Base-by-base conservation (phyloP, 2,329 filamentous ascomycete genomes). In the Colletotrichum theobromicola region DNA sequence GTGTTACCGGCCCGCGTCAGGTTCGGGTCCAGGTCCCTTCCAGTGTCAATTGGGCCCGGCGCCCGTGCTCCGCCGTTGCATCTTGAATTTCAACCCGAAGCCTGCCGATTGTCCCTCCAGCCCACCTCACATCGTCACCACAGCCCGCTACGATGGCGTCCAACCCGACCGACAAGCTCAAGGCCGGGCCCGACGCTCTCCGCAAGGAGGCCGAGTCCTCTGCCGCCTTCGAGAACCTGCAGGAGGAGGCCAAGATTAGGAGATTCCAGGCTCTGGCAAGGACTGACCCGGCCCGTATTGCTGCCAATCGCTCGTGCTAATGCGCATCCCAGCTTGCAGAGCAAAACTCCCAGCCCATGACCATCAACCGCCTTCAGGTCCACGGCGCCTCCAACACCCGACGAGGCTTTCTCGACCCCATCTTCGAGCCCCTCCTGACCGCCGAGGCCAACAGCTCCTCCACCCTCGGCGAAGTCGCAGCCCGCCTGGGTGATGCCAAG, bases 301-400 rank as follows among this genome's bases (percentile, higher is more conserved):
- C 24, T 21, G 18, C 16, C 8, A 13, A 10, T 8, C 4, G 16
- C n/a, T 16, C 28, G 13, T 30, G 58, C 75, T 65, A 76, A 77
- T 34, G 55, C 70, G 24, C 61, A 53, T 13, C n/a, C 57, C 24
- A 75, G 67, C 60, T 76, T 42, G 69, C 69, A 35, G 66, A 75
- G 30, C 73, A 75, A 60, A 77, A 67, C 70, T 79, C 70, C 63
- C 77, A 78, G 91, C 96, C 97, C 53, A 94, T 97, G 79, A 95
- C 95, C 16, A 93, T 99, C 82, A 94, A 94, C 79, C 94, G 95
- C 58, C 91, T 99, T 81, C 92, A 94, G 79, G 89, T 99, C 75
- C 91, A 97, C 76, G 94, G 95, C 81, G 95, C 95, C 58, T 90
- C 90, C 75, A 93, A 97, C 81, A 98, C 96, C n/a, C 92, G 97